These are phyloP conservation scores for Malus hybrid DNA, from an alignment of 331 rosid genomes.

Conservation along the genomic window DNA sequence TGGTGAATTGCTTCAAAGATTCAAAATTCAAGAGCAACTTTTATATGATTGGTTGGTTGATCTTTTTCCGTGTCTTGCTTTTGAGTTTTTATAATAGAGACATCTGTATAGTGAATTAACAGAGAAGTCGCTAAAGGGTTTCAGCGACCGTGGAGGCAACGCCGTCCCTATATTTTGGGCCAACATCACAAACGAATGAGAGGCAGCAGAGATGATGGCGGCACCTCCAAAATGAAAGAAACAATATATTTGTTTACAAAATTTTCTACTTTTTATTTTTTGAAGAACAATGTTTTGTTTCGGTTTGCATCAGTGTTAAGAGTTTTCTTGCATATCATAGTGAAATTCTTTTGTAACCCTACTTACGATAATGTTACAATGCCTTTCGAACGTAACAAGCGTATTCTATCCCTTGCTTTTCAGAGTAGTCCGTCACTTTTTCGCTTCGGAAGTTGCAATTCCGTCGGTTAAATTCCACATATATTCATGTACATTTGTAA, in stretches of 20 bases:
- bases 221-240: slow-evolving; percentile 21
- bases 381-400: slow-evolving; percentile 12
- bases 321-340: slow-evolving; percentile 24
- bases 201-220: slow-evolving; percentile 21
- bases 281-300: slow-evolving; percentile 11
- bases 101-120: slow-evolving; percentile 49
- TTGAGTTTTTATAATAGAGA: slow-evolving; percentile 15
- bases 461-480: too few species aligned
- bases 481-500: too few species aligned
- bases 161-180: slow-evolving; percentile 15
- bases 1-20: slow-evolving; percentile 17
- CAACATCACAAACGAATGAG: slow-evolving; percentile 3
- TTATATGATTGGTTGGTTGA: slow-evolving; percentile 8
- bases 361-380: slow-evolving; percentile 2
- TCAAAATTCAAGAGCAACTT: slow-evolving; percentile 13
- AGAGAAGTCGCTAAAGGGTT: slow-evolving; percentile 28
- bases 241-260: not conserved
- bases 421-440: not conserved
- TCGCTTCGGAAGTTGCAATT: too few species aligned
- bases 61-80: slow-evolving; percentile 2
- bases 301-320: slow-evolving; percentile 28
- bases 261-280: slow-evolving; percentile 6
- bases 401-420: not conserved
- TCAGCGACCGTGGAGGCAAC: slow-evolving; percentile 3
- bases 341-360: slow-evolving; percentile 40